Evolutionary conservation across 352 stramenopile species (phyloP).

Genomic region (Blastocystis sp.): DNA sequence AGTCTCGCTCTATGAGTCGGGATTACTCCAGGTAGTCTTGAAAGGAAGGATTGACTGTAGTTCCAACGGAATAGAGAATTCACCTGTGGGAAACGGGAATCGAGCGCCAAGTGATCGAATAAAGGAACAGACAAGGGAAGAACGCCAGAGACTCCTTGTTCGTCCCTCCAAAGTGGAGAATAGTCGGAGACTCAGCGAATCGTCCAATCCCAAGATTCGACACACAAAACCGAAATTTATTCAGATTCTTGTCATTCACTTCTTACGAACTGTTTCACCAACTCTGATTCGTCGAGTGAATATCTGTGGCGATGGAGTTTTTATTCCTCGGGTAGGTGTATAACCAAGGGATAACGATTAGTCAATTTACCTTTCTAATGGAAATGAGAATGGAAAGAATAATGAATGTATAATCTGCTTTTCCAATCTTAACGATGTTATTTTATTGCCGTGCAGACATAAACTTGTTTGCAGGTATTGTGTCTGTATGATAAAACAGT

Average conservation of each 20-base stretch:
- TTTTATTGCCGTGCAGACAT: constrained; percentile 46
- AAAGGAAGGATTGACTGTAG: no score
- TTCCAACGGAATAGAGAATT: no score
- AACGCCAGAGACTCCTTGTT: neutral
- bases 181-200: neutral
- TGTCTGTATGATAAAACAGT: constrained; percentile 59
- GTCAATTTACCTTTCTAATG: constrained; percentile 41
- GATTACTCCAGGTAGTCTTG: no score
- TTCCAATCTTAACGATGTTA: constrained; percentile 33
- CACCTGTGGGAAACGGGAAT: neutral
- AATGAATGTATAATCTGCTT: constrained; percentile 60
- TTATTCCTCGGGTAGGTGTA: constrained; percentile 14
- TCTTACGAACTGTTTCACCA: neutral
- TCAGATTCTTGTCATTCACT: constrained; percentile 49
- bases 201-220: neutral
- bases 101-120: neutral
- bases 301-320: constrained; percentile 34
- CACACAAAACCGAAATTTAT: constrained; percentile 20
- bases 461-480: constrained; percentile 48
- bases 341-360: neutral
- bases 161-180: neutral
- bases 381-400: constrained; percentile 19
- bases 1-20: no score
- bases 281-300: constrained; percentile 45
- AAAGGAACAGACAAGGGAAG: neutral